These are phyloP conservation scores for Paecilomyces variotii DNA, from an alignment of 2,329 filamentous ascomycete species.

Conservation along the genomic window DNA sequence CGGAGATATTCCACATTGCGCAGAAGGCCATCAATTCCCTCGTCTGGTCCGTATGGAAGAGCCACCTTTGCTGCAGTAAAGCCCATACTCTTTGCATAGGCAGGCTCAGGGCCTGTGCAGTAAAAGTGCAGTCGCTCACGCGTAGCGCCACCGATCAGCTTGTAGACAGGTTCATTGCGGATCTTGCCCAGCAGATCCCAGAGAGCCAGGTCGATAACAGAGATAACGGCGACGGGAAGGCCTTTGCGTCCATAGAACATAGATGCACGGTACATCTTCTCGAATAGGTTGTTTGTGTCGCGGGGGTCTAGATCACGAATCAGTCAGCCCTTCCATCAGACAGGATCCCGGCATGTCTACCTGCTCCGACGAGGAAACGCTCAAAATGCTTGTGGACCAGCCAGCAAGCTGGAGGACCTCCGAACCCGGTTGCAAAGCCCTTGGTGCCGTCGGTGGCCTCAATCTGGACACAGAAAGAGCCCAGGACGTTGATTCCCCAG, in stretches of 20 bases:
- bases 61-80: slow-evolving; percentile 90
- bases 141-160: slow-evolving; percentile 85
- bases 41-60: slow-evolving; percentile 80
- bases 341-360: slow-evolving; percentile 25
- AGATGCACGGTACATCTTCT: slow-evolving; percentile 91
- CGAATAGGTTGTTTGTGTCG: slow-evolving; percentile 85
- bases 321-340: background rate
- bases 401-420: slow-evolving; percentile 90
- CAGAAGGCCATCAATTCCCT: slow-evolving; percentile 69
- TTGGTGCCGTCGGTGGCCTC: slow-evolving; percentile 86
- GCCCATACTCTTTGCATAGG: slow-evolving; percentile 72
- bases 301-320: slow-evolving; percentile 58
- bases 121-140: slow-evolving; percentile 80
- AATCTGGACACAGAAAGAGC: slow-evolving; percentile 85
- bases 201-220: slow-evolving; percentile 83
- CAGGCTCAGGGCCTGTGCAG: slow-evolving; percentile 83
- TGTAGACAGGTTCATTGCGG: slow-evolving; percentile 87
- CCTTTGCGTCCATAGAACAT: slow-evolving; percentile 98
- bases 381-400: slow-evolving; percentile 89
- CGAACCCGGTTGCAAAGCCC: slow-evolving; percentile 89
- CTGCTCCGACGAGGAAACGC: slow-evolving; percentile 76
- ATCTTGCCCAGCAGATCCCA: slow-evolving; percentile 93
- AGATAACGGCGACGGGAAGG: slow-evolving; percentile 81
- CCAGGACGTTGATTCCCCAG: slow-evolving; percentile 93
- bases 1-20: slow-evolving; percentile 88